A percentile compares a stretch with the other conserved stretches of the same genome.
Evolutionary conservation across 768 basidiomycete genomes (phyloP).

Genomic region (Termitomyces heimii): DNA sequence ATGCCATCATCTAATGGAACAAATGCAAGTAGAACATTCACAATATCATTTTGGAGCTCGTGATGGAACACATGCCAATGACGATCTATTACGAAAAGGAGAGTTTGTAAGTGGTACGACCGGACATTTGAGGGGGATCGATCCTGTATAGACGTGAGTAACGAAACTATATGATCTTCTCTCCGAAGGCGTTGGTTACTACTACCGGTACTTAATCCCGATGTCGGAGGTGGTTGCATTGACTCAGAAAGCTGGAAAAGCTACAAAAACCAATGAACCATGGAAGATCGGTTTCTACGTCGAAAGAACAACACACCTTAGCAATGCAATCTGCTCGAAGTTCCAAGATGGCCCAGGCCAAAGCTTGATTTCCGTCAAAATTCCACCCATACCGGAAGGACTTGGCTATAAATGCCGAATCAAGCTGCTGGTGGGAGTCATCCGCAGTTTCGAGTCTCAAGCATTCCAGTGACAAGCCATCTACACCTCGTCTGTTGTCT

Average conservation of each 20-base stretch:
- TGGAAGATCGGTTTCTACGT: not conserved
- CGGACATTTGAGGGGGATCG: constrained; percentile 25
- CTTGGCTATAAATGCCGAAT: constrained; percentile 46
- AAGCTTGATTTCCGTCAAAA: constrained; percentile 63
- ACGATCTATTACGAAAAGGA: constrained; percentile 80
- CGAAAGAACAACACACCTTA: constrained; percentile 40
- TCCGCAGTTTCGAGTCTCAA: constrained; percentile 48
- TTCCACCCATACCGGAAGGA: constrained; percentile 72
- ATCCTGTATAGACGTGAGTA: constrained; percentile 46
- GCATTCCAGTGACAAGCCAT: constrained; percentile 57
- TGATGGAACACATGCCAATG: constrained; percentile 66
- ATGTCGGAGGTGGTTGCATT: constrained; percentile 25
- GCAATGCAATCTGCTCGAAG: constrained; percentile 74
- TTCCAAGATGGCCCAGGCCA: constrained; percentile 76
- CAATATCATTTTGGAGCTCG: constrained; percentile 49
- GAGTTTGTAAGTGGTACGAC: constrained; percentile 59
- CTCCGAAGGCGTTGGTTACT: constrained; percentile 47
- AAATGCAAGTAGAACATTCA: constrained; percentile 50
- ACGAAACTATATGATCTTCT: constrained; percentile 52
- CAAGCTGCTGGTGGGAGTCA: constrained; percentile 9
- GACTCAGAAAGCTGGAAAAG: constrained; percentile 62
- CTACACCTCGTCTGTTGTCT: constrained; percentile 58
- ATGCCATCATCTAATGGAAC: constrained; percentile 57
- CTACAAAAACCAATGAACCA: constrained; percentile 27
- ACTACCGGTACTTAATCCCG: constrained; percentile 18